Conservation (phyloP, 2,329 filamentous ascomycete species). For the Penicillium brasilianum region DNA sequence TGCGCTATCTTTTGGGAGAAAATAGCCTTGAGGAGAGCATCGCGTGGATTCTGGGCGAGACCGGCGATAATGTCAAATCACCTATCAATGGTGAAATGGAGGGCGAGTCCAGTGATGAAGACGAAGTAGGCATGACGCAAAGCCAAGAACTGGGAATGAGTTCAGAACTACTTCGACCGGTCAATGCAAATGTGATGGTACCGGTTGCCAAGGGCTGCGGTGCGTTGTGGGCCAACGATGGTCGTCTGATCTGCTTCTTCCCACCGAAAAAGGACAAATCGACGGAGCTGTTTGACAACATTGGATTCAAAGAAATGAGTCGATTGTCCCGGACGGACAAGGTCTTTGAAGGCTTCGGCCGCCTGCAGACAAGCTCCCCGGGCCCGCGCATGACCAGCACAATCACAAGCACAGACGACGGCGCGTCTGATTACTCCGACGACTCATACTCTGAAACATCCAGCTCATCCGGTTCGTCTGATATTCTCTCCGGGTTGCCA, state of each 20-base stretch:
- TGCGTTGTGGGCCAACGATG: constrained; percentile 62
- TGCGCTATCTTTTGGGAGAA: constrained; percentile 66
- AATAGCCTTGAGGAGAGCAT: constrained; percentile 63
- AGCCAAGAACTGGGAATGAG: constrained; percentile 54
- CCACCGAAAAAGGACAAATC: constrained; percentile 58
- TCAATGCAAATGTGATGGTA: constrained; percentile 67
- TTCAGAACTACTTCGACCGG: constrained; percentile 57
- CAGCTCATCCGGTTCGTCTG: constrained; percentile 52
- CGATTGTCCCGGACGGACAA: constrained; percentile 55
- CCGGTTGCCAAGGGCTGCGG: constrained; percentile 65
- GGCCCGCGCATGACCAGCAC: constrained; percentile 48
- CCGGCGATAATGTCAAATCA: constrained; percentile 56
- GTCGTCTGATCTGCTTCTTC: constrained; percentile 64
- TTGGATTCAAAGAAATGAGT: constrained; percentile 55
- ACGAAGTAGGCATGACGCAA: constrained; percentile 60
- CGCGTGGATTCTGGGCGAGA: constrained; percentile 59
- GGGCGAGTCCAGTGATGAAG: constrained; percentile 82
- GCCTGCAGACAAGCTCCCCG: constrained; percentile 59
- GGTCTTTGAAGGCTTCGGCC: constrained; percentile 68
- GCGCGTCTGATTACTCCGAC: constrained; percentile 54
- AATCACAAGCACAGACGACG: constrained; percentile 50
- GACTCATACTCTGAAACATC: constrained; percentile 67
- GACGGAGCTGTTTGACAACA: constrained; percentile 54
- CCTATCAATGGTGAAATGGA: constrained; percentile 48
- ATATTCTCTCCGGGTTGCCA: constrained; percentile 51